Evolutionary conservation across 1,284 basidiomycete species (phyloP).

Genomic region (Afroboletus lepidellus): DNA sequence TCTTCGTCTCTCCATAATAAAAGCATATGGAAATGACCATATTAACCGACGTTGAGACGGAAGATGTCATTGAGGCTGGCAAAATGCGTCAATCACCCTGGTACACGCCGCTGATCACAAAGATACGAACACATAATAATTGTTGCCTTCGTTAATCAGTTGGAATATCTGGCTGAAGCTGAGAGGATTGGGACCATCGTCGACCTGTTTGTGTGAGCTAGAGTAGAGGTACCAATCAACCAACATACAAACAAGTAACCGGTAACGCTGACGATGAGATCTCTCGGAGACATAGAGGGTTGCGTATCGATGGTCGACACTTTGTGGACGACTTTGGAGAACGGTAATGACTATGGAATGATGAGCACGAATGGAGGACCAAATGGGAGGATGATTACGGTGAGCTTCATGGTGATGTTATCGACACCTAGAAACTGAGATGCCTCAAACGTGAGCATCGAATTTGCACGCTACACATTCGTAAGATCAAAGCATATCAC

Average conservation of each 20-base stretch:
- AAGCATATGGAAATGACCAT: not conserved
- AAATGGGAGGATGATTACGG: slow-evolving; percentile 44
- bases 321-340: slow-evolving; percentile 80
- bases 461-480: slow-evolving; percentile 63
- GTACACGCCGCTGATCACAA: not conserved
- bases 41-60: slow-evolving; percentile 72
- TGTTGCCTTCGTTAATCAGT: slow-evolving; percentile 72
- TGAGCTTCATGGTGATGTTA: slow-evolving; percentile 79
- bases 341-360: slow-evolving; percentile 68
- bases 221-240: not conserved
- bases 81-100: slow-evolving; percentile 1
- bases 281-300: slow-evolving; percentile 66
- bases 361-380: slow-evolving; percentile 1
- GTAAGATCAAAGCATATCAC: slow-evolving; percentile 27
- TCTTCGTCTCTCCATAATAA: slow-evolving; percentile 2
- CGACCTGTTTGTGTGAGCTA: slow-evolving; percentile 54
- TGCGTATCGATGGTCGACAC: slow-evolving; percentile 88
- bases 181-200: slow-evolving; percentile 79
- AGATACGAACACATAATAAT: slow-evolving; percentile 81
- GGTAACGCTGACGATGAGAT: slow-evolving; percentile 86
- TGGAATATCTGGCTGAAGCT: slow-evolving; percentile 93
- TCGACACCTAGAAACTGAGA: slow-evolving; percentile 56
- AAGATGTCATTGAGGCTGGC: slow-evolving; percentile 83
- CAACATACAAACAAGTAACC: slow-evolving; percentile 72
- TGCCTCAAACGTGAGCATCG: slow-evolving; percentile 92